phyloP scores from a whole-genome alignment of 1,284 basidiomycete genomes.

The Ganoderma multipileum region DNA sequence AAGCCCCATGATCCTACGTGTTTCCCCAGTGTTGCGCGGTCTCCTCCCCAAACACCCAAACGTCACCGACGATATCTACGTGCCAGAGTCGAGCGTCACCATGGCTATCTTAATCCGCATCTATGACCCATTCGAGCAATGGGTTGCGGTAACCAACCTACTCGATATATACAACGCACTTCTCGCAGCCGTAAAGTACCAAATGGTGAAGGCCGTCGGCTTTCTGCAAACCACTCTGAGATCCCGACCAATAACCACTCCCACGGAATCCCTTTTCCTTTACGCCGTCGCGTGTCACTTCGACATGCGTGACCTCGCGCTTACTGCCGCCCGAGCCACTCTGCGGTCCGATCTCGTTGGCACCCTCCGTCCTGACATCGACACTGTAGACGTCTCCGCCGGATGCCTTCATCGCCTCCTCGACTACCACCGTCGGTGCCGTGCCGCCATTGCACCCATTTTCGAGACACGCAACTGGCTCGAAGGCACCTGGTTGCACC shows the following conservation, averaged over 20 bases:
- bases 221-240: slow-evolving; percentile 6
- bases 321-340: slow-evolving; percentile 10
- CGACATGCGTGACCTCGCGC: slow-evolving; percentile 14
- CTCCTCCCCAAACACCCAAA: neutral
- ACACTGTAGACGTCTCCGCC: slow-evolving; percentile 9
- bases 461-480: slow-evolving; percentile 2
- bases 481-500: neutral
- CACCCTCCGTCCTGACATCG: neutral
- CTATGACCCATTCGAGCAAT: neutral
- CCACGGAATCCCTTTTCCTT: slow-evolving; percentile 2
- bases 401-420: slow-evolving; percentile 27
- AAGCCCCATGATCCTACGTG: neutral
- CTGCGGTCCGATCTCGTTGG: neutral
- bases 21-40: neutral
- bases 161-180: slow-evolving; percentile 36
- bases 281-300: slow-evolving; percentile 20
- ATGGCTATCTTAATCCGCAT: neutral
- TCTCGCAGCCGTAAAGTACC: slow-evolving; percentile 44
- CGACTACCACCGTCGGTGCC: slow-evolving; percentile 24
- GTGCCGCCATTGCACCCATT: slow-evolving; percentile 12
- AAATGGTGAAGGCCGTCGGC: slow-evolving; percentile 36
- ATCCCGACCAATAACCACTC: neutral
- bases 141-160: slow-evolving; percentile 6
- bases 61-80: neutral
- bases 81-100: neutral